Evolutionary conservation across 352 stramenopile species (phyloP).

Genomic region (Salisapilia sapeloensis): DNA sequence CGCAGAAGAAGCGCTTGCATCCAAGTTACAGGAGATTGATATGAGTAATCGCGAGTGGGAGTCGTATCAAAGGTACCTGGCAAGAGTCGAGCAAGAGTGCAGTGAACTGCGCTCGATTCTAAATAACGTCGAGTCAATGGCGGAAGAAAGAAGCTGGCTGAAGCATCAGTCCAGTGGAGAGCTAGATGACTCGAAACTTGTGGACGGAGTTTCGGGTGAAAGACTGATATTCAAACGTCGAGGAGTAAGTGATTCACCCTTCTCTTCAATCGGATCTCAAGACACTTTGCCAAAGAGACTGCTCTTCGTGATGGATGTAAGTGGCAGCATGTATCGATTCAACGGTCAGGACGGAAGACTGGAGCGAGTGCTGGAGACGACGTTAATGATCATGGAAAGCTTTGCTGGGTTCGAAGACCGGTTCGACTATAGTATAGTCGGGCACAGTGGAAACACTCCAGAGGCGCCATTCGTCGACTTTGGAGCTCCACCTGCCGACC

Average conservation of each 20-base stretch:
- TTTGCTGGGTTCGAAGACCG: constrained; percentile 80
- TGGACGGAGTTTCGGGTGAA: constrained; percentile 87
- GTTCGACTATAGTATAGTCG: constrained; percentile 86
- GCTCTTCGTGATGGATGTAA: constrained; percentile 88
- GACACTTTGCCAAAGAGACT: constrained; percentile 62
- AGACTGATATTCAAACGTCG: constrained; percentile 87
- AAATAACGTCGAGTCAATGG: constrained; percentile 62
- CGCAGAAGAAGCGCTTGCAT: constrained; percentile 53
- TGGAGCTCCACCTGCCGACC: constrained; percentile 53
- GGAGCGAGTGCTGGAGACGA: constrained; percentile 85
- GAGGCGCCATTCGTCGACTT: constrained; percentile 86
- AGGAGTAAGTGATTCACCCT: constrained; percentile 46
- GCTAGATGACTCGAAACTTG: constrained; percentile 89
- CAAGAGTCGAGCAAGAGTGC: constrained; percentile 58
- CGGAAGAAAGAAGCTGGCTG: constrained; percentile 85
- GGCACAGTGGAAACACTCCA: constrained; percentile 81
- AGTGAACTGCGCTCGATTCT: constrained; percentile 64
- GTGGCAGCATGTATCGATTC: constrained; percentile 87
- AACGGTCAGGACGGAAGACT: constrained; percentile 88
- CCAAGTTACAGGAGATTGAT: constrained; percentile 58
- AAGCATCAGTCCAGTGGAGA: constrained; percentile 88
- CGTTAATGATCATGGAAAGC: constrained; percentile 93
- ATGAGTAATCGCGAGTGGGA: constrained; percentile 72
- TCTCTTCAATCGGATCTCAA: constrained; percentile 13
- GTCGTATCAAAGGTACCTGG: constrained; percentile 63